A percentile compares a stretch with the other conserved stretches of the same genome.
Conservation (phyloP, 2,329 filamentous ascomycete genomes). For the Tolypocladium inflatum region DNA sequence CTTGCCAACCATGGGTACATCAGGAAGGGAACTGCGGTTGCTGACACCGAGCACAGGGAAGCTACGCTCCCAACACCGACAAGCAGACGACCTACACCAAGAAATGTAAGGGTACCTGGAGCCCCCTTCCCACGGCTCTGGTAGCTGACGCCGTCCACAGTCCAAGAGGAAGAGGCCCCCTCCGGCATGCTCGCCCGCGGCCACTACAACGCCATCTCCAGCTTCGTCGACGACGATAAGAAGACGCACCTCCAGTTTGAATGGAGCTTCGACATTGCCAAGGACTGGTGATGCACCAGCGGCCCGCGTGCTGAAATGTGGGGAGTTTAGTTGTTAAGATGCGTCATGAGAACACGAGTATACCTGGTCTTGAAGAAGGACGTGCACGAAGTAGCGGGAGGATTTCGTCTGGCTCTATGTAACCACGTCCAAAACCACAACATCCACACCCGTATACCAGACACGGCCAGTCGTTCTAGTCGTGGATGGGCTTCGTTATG, state of each 20-base stretch:
- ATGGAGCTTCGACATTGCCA: conserved; percentile 94
- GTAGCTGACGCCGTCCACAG: conserved; percentile 31
- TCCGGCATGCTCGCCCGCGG: conserved; percentile 84
- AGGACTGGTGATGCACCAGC: conserved; percentile 65
- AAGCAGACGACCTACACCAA: conserved; percentile 81
- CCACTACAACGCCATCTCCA: conserved; percentile 80
- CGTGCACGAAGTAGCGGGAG: neutral
- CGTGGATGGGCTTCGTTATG: neutral
- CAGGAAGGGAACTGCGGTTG: neutral
- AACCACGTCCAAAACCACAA: neutral
- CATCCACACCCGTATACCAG: neutral
- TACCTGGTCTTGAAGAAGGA: neutral
- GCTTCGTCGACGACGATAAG: conserved; percentile 93
- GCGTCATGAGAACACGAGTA: conserved; percentile 11
- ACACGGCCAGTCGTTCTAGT: neutral
- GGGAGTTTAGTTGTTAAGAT: conserved; percentile 3
- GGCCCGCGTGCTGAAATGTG: neutral
- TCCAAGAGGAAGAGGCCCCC: conserved; percentile 86
- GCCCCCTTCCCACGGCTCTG: no score
- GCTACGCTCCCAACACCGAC: conserved; percentile 86
- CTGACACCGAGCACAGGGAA: conserved; percentile 49
- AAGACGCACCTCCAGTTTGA: conserved; percentile 84
- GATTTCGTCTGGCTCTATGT: neutral
- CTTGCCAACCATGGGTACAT: neutral
- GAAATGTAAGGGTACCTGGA: conserved; percentile 58